Evolutionary conservation across 225 moss, liverwort and hornwort genomes (phyloP).

Genomic region (Polytrichum commune): DNA sequence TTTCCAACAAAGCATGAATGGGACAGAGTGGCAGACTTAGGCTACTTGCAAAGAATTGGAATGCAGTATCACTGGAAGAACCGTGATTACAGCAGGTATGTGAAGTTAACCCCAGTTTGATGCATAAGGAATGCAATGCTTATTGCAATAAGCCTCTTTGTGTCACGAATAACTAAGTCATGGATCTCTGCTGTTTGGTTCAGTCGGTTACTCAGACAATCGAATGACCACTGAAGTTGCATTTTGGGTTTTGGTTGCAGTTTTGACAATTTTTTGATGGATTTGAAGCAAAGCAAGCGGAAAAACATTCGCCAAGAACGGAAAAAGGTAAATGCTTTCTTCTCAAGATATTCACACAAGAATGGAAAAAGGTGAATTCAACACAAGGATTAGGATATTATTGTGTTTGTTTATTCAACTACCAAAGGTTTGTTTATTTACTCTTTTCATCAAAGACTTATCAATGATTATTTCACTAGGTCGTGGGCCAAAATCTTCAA

Average conservation of each 20-base stretch:
- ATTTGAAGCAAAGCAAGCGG: conserved; percentile 99
- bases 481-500: conserved; percentile 73
- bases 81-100: conserved; percentile 70
- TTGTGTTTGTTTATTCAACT: too few species aligned
- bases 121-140: too few species aligned
- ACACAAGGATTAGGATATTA: too few species aligned
- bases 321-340: conserved; percentile 69
- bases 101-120: background rate
- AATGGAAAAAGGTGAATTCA: conserved; percentile 84
- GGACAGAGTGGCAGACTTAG: conserved; percentile 70
- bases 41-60: conserved; percentile 88
- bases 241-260: conserved; percentile 35
- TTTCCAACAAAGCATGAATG: conserved; percentile 84
- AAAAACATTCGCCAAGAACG: conserved; percentile 98
- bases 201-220: background rate
- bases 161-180: too few species aligned
- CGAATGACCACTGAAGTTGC: background rate
- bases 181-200: background rate
- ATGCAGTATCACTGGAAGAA: conserved; percentile 98
- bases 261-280: conserved; percentile 95
- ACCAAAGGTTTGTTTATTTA: too few species aligned
- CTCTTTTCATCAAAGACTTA: background rate
- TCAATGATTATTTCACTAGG: conserved; percentile 34
- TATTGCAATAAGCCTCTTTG: too few species aligned
- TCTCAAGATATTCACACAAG: conserved; percentile 32